Evolutionary conservation across 2,329 filamentous ascomycete genomes (phyloP), one percentile per base, ranked within the genome.

Genomic region (Aspergillus brasiliensis): DNA sequence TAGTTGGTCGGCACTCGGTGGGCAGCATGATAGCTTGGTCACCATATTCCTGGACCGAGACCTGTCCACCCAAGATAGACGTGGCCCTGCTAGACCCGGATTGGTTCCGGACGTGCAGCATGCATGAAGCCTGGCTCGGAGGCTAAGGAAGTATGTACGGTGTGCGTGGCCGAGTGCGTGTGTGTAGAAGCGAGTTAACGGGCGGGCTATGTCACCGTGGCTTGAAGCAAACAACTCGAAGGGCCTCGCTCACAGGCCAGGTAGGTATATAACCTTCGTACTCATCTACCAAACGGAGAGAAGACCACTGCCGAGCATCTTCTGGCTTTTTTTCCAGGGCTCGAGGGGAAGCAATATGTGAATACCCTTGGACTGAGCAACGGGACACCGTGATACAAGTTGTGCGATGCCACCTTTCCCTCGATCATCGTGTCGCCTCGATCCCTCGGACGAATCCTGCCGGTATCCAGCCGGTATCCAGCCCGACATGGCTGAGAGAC

Each of bases 381-480:
- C 19, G 19, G 19, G 23, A 38, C 21, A 23, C 25, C 21, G 54
- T 60, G 34, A 48, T 57, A 57, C 54, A 60, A 21, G 11, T 34
- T n/a, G 51, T 58, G 42, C 54, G 21, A 48, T 38, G 25, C 44
- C 49, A 34, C 49, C 31, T 23, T 28, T 19, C n/a, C 19, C 21
- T 52, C 49, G 34, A 34, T 53, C 15, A 25, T 46, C 34, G 34
- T 59, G 25, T 23, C 15, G 11, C 19, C 25, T 51, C 23, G 25
- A n/a, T 10, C 37, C 15, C 34, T 51, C 55, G 40, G 54, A 23
- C 52, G 31, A 51, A 48, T 42, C 46, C n/a, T 51, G 51, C 46
- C 37, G 37, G 51, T 51, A 61, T 58, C 51, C 56, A 48, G 51
- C 46, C 37, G 37, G 51, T 51, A 61, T 58, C 51, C 56, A 48